Percentiles rank a stretch among this genome's conserved stretches.
These are phyloP conservation scores for Hyphopichia pseudoburtonii DNA, from an alignment of 1,139 yeast species.

Conservation along the genomic window DNA sequence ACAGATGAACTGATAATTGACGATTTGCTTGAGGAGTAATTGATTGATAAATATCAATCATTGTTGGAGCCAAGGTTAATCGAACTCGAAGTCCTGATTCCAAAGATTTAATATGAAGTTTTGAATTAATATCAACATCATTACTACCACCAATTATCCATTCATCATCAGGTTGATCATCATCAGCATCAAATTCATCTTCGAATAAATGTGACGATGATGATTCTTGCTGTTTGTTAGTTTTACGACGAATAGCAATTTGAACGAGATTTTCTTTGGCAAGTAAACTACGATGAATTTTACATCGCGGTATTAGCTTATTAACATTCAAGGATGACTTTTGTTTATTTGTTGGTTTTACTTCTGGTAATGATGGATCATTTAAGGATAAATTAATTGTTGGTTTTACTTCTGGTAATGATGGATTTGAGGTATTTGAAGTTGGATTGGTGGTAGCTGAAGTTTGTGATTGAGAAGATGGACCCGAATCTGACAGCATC, in stretches of 20 bases:
- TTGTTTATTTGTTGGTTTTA: neutral
- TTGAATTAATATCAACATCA: constrained; percentile 15
- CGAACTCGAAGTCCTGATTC: constrained; percentile 54
- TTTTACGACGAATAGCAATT: constrained; percentile 41
- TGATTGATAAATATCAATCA: constrained; percentile 43
- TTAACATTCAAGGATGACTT: neutral
- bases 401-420: no score
- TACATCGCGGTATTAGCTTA: constrained; percentile 19
- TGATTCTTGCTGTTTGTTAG: constrained; percentile 11
- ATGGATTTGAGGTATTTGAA: no score
- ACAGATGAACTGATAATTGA: neutral
- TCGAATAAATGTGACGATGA: neutral
- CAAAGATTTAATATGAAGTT: constrained; percentile 51
- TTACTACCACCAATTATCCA: constrained; percentile 7
- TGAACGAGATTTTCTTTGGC: constrained; percentile 28
- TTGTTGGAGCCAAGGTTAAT: constrained; percentile 44
- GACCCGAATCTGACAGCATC: no score
- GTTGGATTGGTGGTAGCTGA: no score
- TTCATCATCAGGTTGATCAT: constrained; percentile 2
- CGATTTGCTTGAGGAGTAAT: constrained; percentile 33
- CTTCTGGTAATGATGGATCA: no score
- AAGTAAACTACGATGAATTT: constrained; percentile 23
- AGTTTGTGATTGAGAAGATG: no score
- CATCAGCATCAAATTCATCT: constrained; percentile 3
- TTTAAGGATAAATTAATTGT: no score